These are phyloP conservation scores for Aristolochia fimbriata DNA, from an alignment of 164 flowering plant species.

Conservation along the genomic window DNA sequence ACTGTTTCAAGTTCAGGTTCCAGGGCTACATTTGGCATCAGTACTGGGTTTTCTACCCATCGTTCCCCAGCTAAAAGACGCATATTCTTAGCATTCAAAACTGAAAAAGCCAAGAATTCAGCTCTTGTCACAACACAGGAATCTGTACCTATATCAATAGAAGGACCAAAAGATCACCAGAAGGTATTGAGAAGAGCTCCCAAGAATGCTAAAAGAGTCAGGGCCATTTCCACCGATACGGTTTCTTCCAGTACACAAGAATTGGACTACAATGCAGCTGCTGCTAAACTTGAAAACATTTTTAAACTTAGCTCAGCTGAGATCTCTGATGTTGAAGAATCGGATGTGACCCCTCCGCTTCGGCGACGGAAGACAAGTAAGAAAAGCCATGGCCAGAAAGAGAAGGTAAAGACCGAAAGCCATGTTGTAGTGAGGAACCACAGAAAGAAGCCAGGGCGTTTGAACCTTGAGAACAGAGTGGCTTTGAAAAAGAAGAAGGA, in stretches of 20 bases:
- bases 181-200: conserved; percentile 30
- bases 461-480: conserved; percentile 73
- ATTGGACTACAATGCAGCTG: conserved; percentile 84
- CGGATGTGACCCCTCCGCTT: conserved; percentile 9
- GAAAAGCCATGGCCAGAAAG: conserved; percentile 18
- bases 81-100: conserved; percentile 11
- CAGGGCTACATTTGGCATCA: conserved; percentile 49
- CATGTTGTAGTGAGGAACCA: conserved; percentile 38
- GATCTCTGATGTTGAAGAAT: conserved; percentile 31
- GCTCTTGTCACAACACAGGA: conserved; percentile 40
- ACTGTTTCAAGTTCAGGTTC: conserved; percentile 73
- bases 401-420: background rate
- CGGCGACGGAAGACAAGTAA: conserved; percentile 28
- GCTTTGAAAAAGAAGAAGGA: conserved; percentile 32
- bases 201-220: conserved; percentile 35
- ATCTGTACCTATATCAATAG: conserved; percentile 32
- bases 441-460: conserved; percentile 32
- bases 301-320: conserved; percentile 57
- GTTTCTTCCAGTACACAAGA: conserved; percentile 38
- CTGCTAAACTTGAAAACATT: conserved; percentile 70
- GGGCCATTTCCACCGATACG: conserved; percentile 38
- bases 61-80: conserved; percentile 12
- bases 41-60: conserved; percentile 22
- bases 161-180: conserved; percentile 28
- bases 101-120: conserved; percentile 28